Percentiles rank a stretch among this genome's conserved stretches.
phyloP scores from a whole-genome alignment of 1,284 basidiomycete species.

The Pascua guehoae region DNA sequence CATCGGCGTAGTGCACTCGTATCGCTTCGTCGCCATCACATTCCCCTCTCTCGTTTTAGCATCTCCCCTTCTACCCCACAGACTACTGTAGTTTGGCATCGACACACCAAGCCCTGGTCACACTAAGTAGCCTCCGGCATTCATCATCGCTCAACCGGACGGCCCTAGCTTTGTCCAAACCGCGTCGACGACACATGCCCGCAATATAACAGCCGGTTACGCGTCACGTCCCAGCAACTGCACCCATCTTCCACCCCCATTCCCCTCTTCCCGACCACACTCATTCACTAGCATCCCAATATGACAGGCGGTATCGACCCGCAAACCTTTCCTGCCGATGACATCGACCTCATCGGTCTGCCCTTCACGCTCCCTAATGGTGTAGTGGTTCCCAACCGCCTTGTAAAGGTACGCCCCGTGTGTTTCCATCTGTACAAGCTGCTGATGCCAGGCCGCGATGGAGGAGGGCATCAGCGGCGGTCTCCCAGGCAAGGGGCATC shows the following conservation, averaged over 20 bases:
- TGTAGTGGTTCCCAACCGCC: constrained; percentile 50
- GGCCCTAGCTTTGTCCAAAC: background rate
- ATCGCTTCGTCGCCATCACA: no score
- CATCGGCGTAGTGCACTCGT: no score
- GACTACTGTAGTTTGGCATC: no score
- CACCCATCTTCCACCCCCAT: background rate
- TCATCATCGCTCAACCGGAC: no score
- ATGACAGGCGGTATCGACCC: background rate
- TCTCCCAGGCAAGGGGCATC: constrained; percentile 63
- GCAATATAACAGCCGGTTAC: no score
- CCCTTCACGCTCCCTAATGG: constrained; percentile 59
- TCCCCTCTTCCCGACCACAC: background rate
- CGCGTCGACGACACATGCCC: background rate
- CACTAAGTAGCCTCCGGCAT: no score
- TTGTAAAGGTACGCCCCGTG: constrained; percentile 52
- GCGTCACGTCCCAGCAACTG: background rate
- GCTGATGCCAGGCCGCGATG: constrained; percentile 63
- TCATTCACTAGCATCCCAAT: background rate
- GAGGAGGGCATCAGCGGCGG: constrained; percentile 80
- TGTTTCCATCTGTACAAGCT: background rate
- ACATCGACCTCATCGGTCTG: constrained; percentile 47
- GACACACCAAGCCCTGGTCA: no score
- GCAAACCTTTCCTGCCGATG: constrained; percentile 8
- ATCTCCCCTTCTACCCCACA: no score
- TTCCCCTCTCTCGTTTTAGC: no score